Conservation (phyloP, 1,284 basidiomycete genomes). For the Apiotrichum gracile region DNA sequence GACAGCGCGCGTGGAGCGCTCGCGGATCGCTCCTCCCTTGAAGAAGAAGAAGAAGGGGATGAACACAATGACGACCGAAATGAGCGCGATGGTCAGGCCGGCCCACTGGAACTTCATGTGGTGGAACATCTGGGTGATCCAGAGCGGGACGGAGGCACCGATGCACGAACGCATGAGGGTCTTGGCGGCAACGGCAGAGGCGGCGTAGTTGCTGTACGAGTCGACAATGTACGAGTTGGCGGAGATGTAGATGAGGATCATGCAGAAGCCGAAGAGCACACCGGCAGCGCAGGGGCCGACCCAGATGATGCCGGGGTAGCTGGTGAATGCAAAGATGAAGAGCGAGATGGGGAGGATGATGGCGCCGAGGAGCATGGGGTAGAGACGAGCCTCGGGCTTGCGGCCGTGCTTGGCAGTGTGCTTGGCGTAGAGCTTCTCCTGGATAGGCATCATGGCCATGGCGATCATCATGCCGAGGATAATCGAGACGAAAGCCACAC, state of each 20-base stretch:
- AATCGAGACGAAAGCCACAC: conserved; percentile 42
- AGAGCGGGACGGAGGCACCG: conserved; percentile 44
- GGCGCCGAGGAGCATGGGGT: conserved; percentile 36
- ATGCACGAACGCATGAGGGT: conserved; percentile 49
- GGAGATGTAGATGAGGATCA: conserved; percentile 42
- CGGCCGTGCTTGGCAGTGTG: conserved; percentile 19
- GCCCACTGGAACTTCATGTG: conserved; percentile 36
- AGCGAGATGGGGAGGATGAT: conserved; percentile 44
- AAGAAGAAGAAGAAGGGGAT: conserved; percentile 42
- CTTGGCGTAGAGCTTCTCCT: conserved; percentile 36
- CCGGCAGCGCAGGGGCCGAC: conserved; percentile 34
- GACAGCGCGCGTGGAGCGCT: conserved; percentile 21
- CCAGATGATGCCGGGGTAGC: conserved; percentile 33
- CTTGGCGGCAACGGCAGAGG: conserved; percentile 51
- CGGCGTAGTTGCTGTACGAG: conserved; percentile 30
- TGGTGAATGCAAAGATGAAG: conserved; percentile 46
- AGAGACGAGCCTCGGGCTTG: conserved; percentile 33
- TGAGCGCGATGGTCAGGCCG: conserved; percentile 32
- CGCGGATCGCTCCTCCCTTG: conserved; percentile 30
- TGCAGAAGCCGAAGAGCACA: conserved; percentile 33
- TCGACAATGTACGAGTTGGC: conserved; percentile 44
- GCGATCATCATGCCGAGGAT: conserved; percentile 38
- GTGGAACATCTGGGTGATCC: conserved; percentile 20
- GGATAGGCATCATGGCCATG: conserved; percentile 29
- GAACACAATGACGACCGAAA: conserved; percentile 25